A percentile compares a stretch with the other conserved stretches of the same genome.
phyloP scores from a whole-genome alignment of 352 stramenopile genomes.

The Globisporangium polare region DNA sequence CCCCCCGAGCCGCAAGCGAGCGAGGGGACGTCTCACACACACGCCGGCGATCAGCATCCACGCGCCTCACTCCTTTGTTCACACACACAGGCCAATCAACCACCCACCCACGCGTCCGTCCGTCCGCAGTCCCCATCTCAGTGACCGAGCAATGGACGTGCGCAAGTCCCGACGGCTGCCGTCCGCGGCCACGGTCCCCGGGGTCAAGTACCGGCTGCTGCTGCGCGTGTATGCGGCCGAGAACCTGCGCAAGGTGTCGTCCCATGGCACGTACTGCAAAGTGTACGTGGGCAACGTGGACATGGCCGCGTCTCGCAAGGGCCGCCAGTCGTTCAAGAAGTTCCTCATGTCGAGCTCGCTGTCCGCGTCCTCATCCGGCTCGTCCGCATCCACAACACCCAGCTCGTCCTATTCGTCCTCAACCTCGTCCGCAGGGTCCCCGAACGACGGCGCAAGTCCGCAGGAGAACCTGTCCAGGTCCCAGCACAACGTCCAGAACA shows the following conservation, averaged over 20 bases:
- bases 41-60: neutral
- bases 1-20: neutral
- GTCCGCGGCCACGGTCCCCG: neutral
- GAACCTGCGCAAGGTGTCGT: constrained; percentile 55
- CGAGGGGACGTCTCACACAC: neutral
- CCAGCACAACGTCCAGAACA: neutral
- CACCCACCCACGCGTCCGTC: too few species aligned
- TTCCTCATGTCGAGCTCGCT: constrained; percentile 10
- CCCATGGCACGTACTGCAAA: constrained; percentile 72
- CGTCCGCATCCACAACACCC: constrained; percentile 14
- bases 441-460: neutral
- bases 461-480: constrained; percentile 4
- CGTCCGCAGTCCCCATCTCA: neutral
- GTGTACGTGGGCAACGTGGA: constrained; percentile 55
- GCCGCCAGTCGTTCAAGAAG: constrained; percentile 21
- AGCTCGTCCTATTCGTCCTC: constrained; percentile 7
- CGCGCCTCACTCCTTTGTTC: neutral
- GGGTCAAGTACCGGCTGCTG: constrained; percentile 35
- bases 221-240: constrained; percentile 66
- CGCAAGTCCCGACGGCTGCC: constrained; percentile 14
- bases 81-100: neutral
- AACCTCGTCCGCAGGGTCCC: neutral
- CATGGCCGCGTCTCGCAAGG: constrained; percentile 26
- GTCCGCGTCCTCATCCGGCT: constrained; percentile 6
- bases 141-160: constrained; percentile 9